Percentiles rank a stretch among this genome's conserved stretches.
Conservation (phyloP, 441 rosid species). For the Populus hybrid region DNA sequence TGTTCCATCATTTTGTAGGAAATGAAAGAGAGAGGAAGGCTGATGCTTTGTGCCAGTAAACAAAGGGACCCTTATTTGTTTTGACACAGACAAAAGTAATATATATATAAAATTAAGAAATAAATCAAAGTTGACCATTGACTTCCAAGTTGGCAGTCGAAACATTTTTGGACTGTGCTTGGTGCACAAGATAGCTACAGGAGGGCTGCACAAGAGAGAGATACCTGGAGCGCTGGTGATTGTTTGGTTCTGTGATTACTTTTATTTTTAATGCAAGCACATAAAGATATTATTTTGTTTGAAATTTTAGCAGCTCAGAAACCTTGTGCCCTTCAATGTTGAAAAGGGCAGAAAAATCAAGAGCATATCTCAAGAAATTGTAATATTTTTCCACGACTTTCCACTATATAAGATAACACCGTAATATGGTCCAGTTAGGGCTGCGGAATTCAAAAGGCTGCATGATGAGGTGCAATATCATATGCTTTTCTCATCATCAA, state of each 20-base stretch:
- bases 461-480: not conserved
- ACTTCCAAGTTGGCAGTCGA: not conserved
- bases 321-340: not conserved
- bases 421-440: not conserved
- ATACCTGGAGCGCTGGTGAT: too few relatives aligned
- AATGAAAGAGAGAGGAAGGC: not conserved
- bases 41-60: not conserved
- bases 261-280: too few relatives aligned
- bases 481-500: too few relatives aligned
- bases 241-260: too few relatives aligned
- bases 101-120: too few relatives aligned
- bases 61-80: not conserved
- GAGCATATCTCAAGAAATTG: not conserved
- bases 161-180: too few relatives aligned
- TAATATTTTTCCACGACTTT: too few relatives aligned
- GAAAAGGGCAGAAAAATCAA: not conserved
- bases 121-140: not conserved
- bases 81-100: not conserved
- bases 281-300: too few relatives aligned
- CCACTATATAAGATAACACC: not conserved
- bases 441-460: not conserved
- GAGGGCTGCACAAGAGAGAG: too few relatives aligned
- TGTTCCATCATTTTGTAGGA: not conserved
- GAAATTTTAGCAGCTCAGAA: too few relatives aligned
- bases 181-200: too few relatives aligned